Evolutionary conservation across 1,284 basidiomycete species (phyloP).

Genomic region (Apiotrichum siamense): DNA sequence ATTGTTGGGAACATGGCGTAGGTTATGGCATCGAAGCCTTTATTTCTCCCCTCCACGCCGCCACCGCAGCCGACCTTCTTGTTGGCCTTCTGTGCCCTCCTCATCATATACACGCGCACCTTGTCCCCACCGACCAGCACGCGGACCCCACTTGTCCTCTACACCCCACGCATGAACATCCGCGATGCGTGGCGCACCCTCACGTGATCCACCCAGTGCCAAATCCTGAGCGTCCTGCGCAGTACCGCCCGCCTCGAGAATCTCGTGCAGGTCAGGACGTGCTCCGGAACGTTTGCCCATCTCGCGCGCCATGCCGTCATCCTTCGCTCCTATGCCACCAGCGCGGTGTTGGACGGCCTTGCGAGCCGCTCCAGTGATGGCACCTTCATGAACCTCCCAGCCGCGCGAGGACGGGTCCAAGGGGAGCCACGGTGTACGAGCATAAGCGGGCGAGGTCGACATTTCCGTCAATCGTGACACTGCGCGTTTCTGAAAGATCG

Average conservation of each 20-base stretch:
- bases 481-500: slow-evolving; percentile 51
- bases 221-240: neutral
- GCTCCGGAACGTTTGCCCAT: neutral
- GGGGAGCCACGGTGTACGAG: slow-evolving; percentile 45
- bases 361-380: neutral
- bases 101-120: slow-evolving; percentile 32
- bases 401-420: slow-evolving; percentile 28
- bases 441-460: slow-evolving; percentile 54
- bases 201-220: slow-evolving; percentile 9
- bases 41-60: slow-evolving; percentile 1
- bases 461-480: slow-evolving; percentile 63
- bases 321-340: neutral
- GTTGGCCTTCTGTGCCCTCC: neutral
- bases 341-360: neutral
- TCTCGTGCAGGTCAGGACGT: neutral
- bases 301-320: slow-evolving; percentile 5
- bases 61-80: neutral
- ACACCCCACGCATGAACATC: slow-evolving; percentile 46
- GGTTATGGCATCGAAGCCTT: too few species aligned
- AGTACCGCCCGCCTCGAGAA: neutral
- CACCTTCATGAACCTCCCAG: slow-evolving; percentile 44
- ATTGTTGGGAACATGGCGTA: too few species aligned
- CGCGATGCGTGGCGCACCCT: slow-evolving; percentile 29
- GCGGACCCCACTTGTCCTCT: slow-evolving; percentile 49
- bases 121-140: slow-evolving; percentile 50